These are phyloP conservation scores for Ceratocystis papillata DNA, from an alignment of 2,329 filamentous ascomycete genomes.

Conservation along the genomic window DNA sequence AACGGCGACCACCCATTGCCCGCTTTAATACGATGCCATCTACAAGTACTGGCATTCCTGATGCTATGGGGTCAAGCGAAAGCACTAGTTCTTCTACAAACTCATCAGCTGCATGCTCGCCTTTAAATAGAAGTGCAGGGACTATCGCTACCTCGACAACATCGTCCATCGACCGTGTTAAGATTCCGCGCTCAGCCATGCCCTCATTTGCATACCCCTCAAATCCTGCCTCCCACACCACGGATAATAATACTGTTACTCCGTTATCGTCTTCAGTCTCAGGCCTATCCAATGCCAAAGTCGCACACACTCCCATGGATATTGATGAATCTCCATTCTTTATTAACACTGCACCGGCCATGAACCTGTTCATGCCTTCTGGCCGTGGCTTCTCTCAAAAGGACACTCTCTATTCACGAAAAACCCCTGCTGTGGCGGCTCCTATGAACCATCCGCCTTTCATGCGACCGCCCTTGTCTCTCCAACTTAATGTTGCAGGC, in stretches of 20 bases:
- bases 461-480: constrained; percentile 35
- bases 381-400: constrained; percentile 7
- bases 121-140: neutral
- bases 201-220: constrained; percentile 9
- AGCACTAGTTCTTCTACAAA: neutral
- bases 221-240: neutral
- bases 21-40: constrained; percentile 17
- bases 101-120: neutral
- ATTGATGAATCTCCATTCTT: constrained; percentile 33
- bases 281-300: constrained; percentile 21
- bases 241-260: neutral
- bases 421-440: neutral
- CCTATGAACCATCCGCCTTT: neutral
- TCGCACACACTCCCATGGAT: constrained; percentile 30
- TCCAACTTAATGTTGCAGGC: constrained; percentile 34
- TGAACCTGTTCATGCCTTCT: constrained; percentile 30
- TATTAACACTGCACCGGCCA: constrained; percentile 32
- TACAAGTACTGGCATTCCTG: neutral
- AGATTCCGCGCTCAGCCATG: constrained; percentile 17
- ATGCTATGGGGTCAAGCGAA: neutral
- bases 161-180: neutral
- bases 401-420: neutral
- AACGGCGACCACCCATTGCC: constrained; percentile 9
- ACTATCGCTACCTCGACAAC: neutral
- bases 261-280: constrained; percentile 15